Percentiles rank a stretch among this genome's conserved stretches.
Conservation (phyloP, 352 stramenopile species). For the Phytophthora citricola region DNA sequence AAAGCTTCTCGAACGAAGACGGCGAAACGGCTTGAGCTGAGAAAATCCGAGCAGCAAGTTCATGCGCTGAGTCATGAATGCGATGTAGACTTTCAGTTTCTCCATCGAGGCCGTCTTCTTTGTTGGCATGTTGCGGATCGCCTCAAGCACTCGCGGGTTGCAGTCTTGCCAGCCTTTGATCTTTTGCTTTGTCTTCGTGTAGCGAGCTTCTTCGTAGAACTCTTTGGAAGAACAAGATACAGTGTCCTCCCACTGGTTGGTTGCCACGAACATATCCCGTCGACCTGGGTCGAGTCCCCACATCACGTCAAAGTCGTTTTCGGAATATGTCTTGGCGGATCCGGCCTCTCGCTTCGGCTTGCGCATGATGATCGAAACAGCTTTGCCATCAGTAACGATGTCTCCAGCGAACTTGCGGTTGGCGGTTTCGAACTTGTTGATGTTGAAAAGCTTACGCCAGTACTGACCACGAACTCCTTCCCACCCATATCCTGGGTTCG, state of each 20-base stretch:
- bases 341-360: slow-evolving; percentile 15
- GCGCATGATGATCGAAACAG: slow-evolving; percentile 20
- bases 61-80: slow-evolving; percentile 18
- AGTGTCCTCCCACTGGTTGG: slow-evolving; percentile 16
- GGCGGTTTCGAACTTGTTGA: slow-evolving; percentile 6
- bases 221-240: slow-evolving; percentile 6
- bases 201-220: slow-evolving; percentile 22
- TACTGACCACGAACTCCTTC: neutral
- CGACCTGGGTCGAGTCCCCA: slow-evolving; percentile 25
- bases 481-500: neutral
- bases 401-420: slow-evolving; percentile 1
- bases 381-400: slow-evolving; percentile 15
- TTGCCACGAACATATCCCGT: slow-evolving; percentile 19
- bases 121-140: slow-evolving; percentile 16
- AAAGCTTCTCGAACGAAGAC: slow-evolving; percentile 17
- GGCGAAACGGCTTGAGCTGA: slow-evolving; percentile 23
- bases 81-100: slow-evolving; percentile 8
- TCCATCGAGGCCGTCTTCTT: slow-evolving; percentile 26
- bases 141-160: slow-evolving; percentile 1
- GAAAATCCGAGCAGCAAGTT: slow-evolving; percentile 12
- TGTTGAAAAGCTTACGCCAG: slow-evolving; percentile 17
- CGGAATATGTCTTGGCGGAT: neutral
- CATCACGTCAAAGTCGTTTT: neutral
- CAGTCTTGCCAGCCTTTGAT: slow-evolving; percentile 9
- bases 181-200: slow-evolving; percentile 21